Base-by-base conservation (phyloP, 129 eudicot species). In the Tagetes patula region DNA sequence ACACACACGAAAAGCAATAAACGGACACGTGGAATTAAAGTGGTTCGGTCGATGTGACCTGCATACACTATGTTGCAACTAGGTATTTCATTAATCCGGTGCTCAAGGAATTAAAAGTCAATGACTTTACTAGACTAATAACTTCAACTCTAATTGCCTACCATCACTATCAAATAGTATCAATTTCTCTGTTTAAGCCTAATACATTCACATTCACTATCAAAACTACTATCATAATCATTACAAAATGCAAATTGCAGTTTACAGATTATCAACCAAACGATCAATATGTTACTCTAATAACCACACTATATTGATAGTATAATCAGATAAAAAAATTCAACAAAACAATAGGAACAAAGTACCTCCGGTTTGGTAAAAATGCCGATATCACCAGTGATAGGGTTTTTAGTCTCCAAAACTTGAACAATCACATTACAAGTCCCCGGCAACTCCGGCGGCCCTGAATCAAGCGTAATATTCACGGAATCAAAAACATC, bases 311-410 rank as follows among this genome's bases (percentile, higher is more conserved):
- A 50, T n/a, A 53, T 14, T 53, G 45, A 48, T 39, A 4, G 42
- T 9, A 50, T n/a, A 53, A 53, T 53, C 8, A 53, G 60, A 53
- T 53, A 20, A 50, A 27, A n/a, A n/a, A 50, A 20, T 20, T 30
- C 7, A 54, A 73, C 8, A 36, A 73, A 73, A n/a, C 40, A 0
- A 39, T 32, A 54, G 30, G 41, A 31, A n/a, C n/a, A 20, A 40
- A 13, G 11, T 83, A 93, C 98, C 98, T 86, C 91, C 8, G 98
- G 96, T 76, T 83, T 89, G n/a, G 89, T 68, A 73, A 42, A 90
- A 50, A 93, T 9, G 66, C 98, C 98, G 12, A 93, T 2, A 60
- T 84, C 84, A 14, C 96, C 87, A 5, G 89, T 77, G 59, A 90
- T 74, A 11, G 89, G 88, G 66, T 54, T 89, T 81, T 81, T 79